phyloP scores from a whole-genome alignment of 2,329 filamentous ascomycete species.

The Talaromyces sp. region DNA sequence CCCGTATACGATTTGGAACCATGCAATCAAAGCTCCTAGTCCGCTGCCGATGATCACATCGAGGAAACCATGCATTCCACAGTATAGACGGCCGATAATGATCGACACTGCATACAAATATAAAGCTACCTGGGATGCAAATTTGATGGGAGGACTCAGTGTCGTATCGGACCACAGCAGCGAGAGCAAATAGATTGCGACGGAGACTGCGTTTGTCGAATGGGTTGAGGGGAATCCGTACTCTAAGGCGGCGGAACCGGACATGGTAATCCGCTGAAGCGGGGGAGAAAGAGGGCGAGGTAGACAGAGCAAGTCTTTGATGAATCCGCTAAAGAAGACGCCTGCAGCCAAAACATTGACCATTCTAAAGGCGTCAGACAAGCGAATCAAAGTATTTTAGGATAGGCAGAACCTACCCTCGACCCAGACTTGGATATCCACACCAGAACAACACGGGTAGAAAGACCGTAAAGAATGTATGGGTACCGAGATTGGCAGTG shows the following conservation, averaged over 20 bases:
- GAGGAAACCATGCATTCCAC: conserved; percentile 96
- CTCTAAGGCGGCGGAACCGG: conserved; percentile 86
- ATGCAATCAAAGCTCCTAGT: conserved; percentile 65
- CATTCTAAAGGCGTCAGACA: conserved; percentile 33
- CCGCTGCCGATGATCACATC: conserved; percentile 80
- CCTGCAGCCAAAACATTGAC: conserved; percentile 73
- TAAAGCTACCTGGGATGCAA: conserved; percentile 63
- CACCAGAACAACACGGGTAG: conserved; percentile 97
- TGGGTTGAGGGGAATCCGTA: conserved; percentile 98
- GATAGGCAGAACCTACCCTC: conserved; percentile 63
- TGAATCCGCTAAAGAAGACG: conserved; percentile 84
- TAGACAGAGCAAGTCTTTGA: conserved; percentile 91
- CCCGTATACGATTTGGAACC: conserved; percentile 54
- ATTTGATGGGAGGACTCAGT: conserved; percentile 56
- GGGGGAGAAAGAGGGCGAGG: conserved; percentile 89
- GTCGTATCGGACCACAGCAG: conserved; percentile 64
- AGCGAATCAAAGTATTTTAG: conserved; percentile 4
- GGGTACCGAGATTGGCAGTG: conserved; percentile 91
- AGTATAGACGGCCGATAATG: conserved; percentile 86
- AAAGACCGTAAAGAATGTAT: conserved; percentile 98
- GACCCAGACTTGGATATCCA: conserved; percentile 76
- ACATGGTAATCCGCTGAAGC: conserved; percentile 93
- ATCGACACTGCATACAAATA: conserved; percentile 90
- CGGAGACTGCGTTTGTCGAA: conserved; percentile 93
- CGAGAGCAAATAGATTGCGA: conserved; percentile 78